A percentile compares a stretch with the other conserved stretches of the same genome.
Conservation (phyloP, 345 rosid genomes). For the Eucalyptus polybractea region DNA sequence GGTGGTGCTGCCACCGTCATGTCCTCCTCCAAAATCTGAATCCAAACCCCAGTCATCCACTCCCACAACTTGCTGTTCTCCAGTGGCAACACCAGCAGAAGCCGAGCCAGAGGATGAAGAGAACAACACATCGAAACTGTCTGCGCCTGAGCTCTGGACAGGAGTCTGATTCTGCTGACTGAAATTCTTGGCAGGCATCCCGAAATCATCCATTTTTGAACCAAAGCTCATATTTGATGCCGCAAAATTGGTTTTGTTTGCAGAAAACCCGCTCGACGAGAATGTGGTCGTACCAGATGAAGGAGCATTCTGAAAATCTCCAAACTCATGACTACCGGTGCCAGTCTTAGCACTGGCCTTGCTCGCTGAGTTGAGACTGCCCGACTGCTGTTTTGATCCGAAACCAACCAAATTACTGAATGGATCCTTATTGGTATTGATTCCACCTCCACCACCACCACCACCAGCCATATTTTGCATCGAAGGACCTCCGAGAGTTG, state of each 20-base stretch:
- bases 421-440: slow-evolving; percentile 49
- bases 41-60: slow-evolving; percentile 81
- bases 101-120: slow-evolving; percentile 22
- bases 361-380: slow-evolving; percentile 32
- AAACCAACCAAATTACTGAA: slow-evolving; percentile 72
- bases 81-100: slow-evolving; percentile 19
- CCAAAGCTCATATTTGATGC: slow-evolving; percentile 17
- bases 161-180: slow-evolving; percentile 30
- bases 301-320: slow-evolving; percentile 48
- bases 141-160: slow-evolving; percentile 19
- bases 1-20: slow-evolving; percentile 35
- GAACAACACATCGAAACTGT: slow-evolving; percentile 61
- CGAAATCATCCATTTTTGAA: slow-evolving; percentile 34
- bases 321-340: slow-evolving; percentile 24
- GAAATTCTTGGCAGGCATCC: slow-evolving; percentile 26
- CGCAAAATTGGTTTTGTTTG: slow-evolving; percentile 10
- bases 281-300: slow-evolving; percentile 23
- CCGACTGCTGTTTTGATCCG: slow-evolving; percentile 46
- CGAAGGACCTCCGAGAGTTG: slow-evolving; percentile 59
- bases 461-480: slow-evolving; percentile 35
- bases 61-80: slow-evolving; percentile 34
- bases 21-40: slow-evolving; percentile 53
- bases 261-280: slow-evolving; percentile 25
- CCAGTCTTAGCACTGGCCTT: slow-evolving; percentile 27
- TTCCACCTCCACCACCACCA: slow-evolving; percentile 3